These are phyloP conservation scores for Chamaecrista fasciculata DNA, from an alignment of 306 rosid genomes.

Conservation along the genomic window DNA sequence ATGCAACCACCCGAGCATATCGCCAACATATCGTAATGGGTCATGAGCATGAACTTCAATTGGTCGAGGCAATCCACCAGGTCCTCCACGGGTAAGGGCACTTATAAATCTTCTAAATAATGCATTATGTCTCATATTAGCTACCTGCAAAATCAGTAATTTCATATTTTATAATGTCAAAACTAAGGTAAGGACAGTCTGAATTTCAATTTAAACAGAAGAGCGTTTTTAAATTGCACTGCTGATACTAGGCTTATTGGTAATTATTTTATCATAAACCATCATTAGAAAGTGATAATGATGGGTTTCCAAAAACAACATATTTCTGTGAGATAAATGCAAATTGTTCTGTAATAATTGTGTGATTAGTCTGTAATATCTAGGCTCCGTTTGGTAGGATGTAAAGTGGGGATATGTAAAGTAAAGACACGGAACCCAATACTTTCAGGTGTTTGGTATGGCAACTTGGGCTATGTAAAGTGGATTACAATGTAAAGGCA, in stretches of 20 bases:
- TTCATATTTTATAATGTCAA: conserved; percentile 8
- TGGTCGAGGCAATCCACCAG: conserved; percentile 98
- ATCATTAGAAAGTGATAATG: conserved; percentile 26
- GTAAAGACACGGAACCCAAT: too few species aligned
- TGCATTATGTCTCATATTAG: conserved; percentile 95
- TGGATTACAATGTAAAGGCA: too few species aligned
- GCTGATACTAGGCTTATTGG: not conserved
- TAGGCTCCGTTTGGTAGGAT: too few species aligned
- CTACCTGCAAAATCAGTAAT: conserved; percentile 60
- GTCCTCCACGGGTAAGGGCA: conserved; percentile 98
- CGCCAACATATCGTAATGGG: conserved; percentile 91
- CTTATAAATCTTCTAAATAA: conserved; percentile 92
- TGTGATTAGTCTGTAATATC: too few species aligned
- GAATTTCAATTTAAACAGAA: conserved; percentile 32
- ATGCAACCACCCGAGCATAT: conserved; percentile 98
- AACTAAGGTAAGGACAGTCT: conserved; percentile 12
- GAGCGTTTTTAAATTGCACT: conserved; percentile 19
- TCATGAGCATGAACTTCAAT: conserved; percentile 99
- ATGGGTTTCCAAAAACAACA: conserved; percentile 16
- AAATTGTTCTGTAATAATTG: too few species aligned
- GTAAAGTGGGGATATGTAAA: too few species aligned
- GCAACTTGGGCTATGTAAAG: too few species aligned
- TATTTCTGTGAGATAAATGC: too few species aligned
- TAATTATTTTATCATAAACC: conserved; percentile 10
- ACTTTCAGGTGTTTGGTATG: too few species aligned